These are phyloP conservation scores for Pseudogymnoascus pannorum DNA, from an alignment of 2,329 filamentous ascomycete species.

Conservation along the genomic window DNA sequence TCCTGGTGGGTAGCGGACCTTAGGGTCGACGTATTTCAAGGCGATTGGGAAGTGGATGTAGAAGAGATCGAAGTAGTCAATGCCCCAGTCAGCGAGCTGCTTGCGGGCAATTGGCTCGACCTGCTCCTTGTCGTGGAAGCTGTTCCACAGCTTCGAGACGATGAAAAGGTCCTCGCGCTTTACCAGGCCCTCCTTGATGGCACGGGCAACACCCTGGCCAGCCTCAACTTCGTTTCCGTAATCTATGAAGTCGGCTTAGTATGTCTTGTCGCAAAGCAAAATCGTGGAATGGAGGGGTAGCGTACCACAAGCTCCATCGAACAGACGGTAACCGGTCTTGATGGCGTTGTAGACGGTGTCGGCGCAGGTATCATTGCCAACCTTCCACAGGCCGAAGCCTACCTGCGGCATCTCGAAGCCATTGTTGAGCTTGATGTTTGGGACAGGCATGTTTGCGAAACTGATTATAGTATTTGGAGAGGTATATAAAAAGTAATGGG, in stretches of 20 bases:
- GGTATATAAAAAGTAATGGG: not conserved
- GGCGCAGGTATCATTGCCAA: slow-evolving; percentile 54
- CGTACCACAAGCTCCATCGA: slow-evolving; percentile 52
- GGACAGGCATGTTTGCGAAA: slow-evolving; percentile 24
- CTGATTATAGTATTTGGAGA: not conserved
- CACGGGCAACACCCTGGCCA: slow-evolving; percentile 68
- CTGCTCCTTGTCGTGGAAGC: slow-evolving; percentile 73
- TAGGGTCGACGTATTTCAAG: slow-evolving; percentile 76
- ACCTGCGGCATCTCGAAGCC: slow-evolving; percentile 51
- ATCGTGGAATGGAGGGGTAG: not conserved
- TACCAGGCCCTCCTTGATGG: slow-evolving; percentile 73
- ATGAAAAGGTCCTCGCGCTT: slow-evolving; percentile 86
- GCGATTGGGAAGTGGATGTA: slow-evolving; percentile 85
- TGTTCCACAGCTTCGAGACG: slow-evolving; percentile 89
- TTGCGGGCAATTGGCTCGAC: slow-evolving; percentile 69
- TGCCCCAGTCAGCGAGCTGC: slow-evolving; percentile 73
- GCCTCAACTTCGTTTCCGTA: slow-evolving; percentile 78
- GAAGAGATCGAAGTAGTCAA: slow-evolving; percentile 89
- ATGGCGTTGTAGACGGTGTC: slow-evolving; percentile 62
- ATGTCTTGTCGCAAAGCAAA: not conserved
- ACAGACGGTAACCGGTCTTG: slow-evolving; percentile 52
- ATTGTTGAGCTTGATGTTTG: slow-evolving; percentile 39
- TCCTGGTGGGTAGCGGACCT: slow-evolving; percentile 70
- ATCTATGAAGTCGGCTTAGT: slow-evolving; percentile 41
- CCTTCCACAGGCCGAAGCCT: slow-evolving; percentile 64